Conservation (phyloP, 306 rosid genomes). For the Begonia loranthoides region DNA sequence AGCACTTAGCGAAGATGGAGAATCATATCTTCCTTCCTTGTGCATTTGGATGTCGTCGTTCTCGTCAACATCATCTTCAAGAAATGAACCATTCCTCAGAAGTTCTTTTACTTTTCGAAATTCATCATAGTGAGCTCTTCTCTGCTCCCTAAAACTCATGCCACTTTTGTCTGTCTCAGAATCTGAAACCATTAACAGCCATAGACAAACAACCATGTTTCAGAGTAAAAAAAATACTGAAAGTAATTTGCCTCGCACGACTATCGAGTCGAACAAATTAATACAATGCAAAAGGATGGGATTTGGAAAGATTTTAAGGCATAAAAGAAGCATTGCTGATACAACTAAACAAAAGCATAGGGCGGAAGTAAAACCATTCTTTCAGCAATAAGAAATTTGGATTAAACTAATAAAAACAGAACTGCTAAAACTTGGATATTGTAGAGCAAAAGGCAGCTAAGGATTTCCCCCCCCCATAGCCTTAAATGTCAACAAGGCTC, state of each 20-base stretch:
- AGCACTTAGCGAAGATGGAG: constrained; percentile 39
- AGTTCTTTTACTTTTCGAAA: constrained; percentile 69
- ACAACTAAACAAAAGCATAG: too few species aligned
- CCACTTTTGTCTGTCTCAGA: constrained; percentile 41
- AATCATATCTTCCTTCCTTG: constrained; percentile 19
- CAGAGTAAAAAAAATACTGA: background rate
- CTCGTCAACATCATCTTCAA: constrained; percentile 51
- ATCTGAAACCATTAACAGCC: constrained; percentile 18
- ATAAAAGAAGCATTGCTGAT: too few species aligned
- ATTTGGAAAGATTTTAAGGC: too few species aligned
- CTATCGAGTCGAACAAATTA: too few species aligned
- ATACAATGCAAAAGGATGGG: too few species aligned
- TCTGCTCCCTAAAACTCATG: constrained; percentile 49
- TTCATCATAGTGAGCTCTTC: constrained; percentile 86
- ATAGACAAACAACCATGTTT: constrained; percentile 7
- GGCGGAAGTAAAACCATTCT: too few species aligned
- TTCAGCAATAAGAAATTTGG: too few species aligned
- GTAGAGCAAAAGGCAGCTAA: too few species aligned
- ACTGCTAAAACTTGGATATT: background rate
- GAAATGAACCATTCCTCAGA: constrained; percentile 34
- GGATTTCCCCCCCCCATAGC: too few species aligned
- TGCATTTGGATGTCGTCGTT: constrained; percentile 12
- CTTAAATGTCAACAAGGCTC: too few species aligned
- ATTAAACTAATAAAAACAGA: too few species aligned
- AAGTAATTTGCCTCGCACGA: too few species aligned